A percentile compares a stretch with the other conserved stretches of the same genome.
phyloP scores from a whole-genome alignment of 805 yeast species.

The Candida michaelii region DNA sequence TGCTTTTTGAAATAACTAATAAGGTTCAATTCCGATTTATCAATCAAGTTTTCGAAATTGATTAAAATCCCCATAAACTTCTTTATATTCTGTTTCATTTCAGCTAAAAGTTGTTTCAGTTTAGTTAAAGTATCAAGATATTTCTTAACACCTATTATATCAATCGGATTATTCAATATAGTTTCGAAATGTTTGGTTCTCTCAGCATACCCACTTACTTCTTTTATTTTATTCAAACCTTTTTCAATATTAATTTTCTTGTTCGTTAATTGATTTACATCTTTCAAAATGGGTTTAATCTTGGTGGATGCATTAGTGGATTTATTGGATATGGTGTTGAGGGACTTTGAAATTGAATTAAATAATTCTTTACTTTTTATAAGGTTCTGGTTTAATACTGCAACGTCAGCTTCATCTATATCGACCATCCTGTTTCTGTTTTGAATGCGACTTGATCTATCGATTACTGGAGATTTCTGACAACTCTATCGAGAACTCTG shows the following conservation, averaged over 20 bases:
- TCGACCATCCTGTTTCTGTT: constrained; percentile 35
- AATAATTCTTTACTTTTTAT: constrained; percentile 58
- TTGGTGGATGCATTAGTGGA: constrained; percentile 58
- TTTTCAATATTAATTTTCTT: constrained; percentile 59
- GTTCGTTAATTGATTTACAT: constrained; percentile 55
- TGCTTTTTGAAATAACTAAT: constrained; percentile 47
- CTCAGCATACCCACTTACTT: constrained; percentile 52
- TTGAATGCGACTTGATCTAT: not conserved
- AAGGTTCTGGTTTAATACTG: constrained; percentile 75
- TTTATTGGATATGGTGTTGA: constrained; percentile 51
- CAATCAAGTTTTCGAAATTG: constrained; percentile 56
- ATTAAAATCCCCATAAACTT: constrained; percentile 68
- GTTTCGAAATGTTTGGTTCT: constrained; percentile 41
- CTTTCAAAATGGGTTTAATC: constrained; percentile 69
- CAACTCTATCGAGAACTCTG: too few relatives aligned
- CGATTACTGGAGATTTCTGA: not conserved
- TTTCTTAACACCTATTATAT: constrained; percentile 39
- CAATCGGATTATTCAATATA: constrained; percentile 32
- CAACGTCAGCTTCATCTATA: constrained; percentile 78
- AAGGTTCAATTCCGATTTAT: constrained; percentile 56
- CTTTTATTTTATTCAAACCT: constrained; percentile 51
- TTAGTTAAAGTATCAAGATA: constrained; percentile 32
- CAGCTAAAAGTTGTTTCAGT: constrained; percentile 47
- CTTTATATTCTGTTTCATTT: constrained; percentile 41
- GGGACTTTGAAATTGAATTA: constrained; percentile 51